Evolutionary conservation across 257 asterid genomes (phyloP).

Genomic region (Linaria vulgaris): DNA sequence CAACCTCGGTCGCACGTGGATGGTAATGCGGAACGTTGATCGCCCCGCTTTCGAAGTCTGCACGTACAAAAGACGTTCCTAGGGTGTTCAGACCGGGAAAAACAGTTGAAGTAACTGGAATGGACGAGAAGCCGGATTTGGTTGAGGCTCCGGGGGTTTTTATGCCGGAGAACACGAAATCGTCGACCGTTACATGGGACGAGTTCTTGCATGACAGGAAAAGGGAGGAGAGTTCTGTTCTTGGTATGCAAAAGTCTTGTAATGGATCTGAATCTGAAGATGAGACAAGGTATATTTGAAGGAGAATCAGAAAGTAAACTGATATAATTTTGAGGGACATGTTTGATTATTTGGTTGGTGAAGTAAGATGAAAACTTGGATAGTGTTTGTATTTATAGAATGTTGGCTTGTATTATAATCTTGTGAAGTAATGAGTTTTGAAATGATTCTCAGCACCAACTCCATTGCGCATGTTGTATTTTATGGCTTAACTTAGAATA

Average conservation of each 20-base stretch:
- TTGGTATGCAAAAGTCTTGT: constrained; percentile 74
- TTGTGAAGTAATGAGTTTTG: constrained; percentile 16
- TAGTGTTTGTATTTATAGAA: background rate
- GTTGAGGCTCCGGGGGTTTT: constrained; percentile 37
- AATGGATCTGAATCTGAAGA: constrained; percentile 73
- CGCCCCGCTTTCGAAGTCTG: constrained; percentile 65
- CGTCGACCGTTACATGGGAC: constrained; percentile 56
- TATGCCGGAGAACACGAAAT: constrained; percentile 58
- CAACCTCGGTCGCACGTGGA: constrained; percentile 75
- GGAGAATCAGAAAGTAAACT: constrained; percentile 33
- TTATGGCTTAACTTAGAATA: constrained; percentile 26
- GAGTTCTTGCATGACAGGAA: constrained; percentile 72
- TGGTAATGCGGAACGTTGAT: constrained; percentile 74
- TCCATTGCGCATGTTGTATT: constrained; percentile 27
- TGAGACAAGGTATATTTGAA: constrained; percentile 24
- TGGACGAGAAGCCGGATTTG: constrained; percentile 59
- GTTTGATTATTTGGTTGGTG: constrained; percentile 18
- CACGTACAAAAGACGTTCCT: constrained; percentile 73
- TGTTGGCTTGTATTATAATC: constrained; percentile 21
- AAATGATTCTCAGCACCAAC: constrained; percentile 20
- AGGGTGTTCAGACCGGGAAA: constrained; percentile 75
- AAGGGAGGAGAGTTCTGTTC: constrained; percentile 45
- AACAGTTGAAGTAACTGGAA: constrained; percentile 50
- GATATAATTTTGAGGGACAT: constrained; percentile 31
- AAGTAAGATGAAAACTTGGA: constrained; percentile 10